Evolutionary conservation across 2,329 filamentous ascomycete genomes (phyloP).

Genomic region (Monilinia fructicola): DNA sequence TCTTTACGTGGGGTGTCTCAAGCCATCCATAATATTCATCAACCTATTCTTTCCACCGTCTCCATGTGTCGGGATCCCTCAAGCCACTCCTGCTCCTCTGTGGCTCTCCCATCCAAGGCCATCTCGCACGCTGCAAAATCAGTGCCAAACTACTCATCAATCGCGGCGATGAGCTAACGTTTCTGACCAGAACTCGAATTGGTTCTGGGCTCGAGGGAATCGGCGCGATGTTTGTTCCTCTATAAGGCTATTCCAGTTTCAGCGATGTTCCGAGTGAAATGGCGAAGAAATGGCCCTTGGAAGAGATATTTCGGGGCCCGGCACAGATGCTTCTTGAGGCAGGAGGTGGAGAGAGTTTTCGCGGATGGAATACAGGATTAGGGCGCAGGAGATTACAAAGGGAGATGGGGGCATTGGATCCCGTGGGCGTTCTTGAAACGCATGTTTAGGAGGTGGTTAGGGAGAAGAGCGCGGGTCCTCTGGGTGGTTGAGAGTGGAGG

Average conservation of each 20-base stretch:
- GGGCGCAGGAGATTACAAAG: not conserved
- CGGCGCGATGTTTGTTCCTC: slow-evolving; percentile 44
- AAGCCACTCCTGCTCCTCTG: slow-evolving; percentile 13
- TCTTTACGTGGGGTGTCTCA: not conserved
- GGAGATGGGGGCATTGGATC: not conserved
- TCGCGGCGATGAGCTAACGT: slow-evolving; percentile 45
- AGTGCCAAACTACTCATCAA: slow-evolving; percentile 32
- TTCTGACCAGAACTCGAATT: slow-evolving; percentile 45
- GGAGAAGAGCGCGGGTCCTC: not conserved
- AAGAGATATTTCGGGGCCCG: not conserved
- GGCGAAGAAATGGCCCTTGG: not conserved
- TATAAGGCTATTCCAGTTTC: slow-evolving; percentile 31
- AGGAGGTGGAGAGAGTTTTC: not conserved
- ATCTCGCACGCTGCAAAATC: slow-evolving; percentile 24
- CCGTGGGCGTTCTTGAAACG: not conserved
- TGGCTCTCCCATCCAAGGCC: slow-evolving; percentile 24
- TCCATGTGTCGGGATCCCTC: not conserved
- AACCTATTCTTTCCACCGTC: not conserved
- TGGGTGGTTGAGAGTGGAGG: no score
- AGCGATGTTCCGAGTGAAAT: slow-evolving; percentile 7
- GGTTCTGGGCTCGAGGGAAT: slow-evolving; percentile 40
- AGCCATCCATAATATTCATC: not conserved
- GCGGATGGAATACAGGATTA: slow-evolving; percentile 5
- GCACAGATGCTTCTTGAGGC: not conserved
- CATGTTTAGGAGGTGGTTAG: not conserved